Conservation (phyloP, 306 rosid genomes). For the Malus orientalis region DNA sequence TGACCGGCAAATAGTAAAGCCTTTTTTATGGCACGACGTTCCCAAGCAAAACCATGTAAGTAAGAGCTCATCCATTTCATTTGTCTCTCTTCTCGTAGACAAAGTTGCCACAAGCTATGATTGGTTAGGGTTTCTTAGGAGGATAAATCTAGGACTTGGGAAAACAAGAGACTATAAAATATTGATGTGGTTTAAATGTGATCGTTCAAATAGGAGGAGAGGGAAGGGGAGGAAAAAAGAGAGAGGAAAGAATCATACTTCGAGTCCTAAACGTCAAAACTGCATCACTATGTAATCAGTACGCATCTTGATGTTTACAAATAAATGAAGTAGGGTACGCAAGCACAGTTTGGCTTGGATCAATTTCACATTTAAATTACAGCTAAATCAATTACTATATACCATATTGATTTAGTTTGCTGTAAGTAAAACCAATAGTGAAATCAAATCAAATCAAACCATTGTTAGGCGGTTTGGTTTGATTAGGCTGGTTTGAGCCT, state of each 20-base stretch:
- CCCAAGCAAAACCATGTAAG: slow-evolving; percentile 25
- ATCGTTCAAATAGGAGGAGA: too few species aligned
- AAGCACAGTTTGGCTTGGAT: neutral
- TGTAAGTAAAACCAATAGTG: neutral
- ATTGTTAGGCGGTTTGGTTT: neutral
- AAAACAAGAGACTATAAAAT: neutral
- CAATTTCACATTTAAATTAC: neutral
- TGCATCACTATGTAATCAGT: neutral
- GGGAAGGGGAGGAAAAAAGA: too few species aligned
- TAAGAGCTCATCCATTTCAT: slow-evolving; percentile 17
- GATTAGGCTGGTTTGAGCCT: neutral
- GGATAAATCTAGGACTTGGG: neutral
- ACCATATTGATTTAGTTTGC: neutral
- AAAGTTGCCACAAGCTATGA: slow-evolving; percentile 8
- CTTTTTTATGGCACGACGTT: neutral
- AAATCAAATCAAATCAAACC: neutral
- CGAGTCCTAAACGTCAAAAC: neutral
- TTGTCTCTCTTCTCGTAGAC: slow-evolving; percentile 28
- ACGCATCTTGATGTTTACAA: neutral
- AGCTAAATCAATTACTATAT: too few species aligned
- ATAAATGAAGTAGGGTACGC: neutral
- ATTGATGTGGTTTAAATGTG: too few species aligned
- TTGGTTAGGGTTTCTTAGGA: slow-evolving; percentile 4
- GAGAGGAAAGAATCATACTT: too few species aligned
- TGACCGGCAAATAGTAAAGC: slow-evolving; percentile 7